Conservation (phyloP, 2,329 filamentous ascomycete species). For the Cordyceps javanica region DNA sequence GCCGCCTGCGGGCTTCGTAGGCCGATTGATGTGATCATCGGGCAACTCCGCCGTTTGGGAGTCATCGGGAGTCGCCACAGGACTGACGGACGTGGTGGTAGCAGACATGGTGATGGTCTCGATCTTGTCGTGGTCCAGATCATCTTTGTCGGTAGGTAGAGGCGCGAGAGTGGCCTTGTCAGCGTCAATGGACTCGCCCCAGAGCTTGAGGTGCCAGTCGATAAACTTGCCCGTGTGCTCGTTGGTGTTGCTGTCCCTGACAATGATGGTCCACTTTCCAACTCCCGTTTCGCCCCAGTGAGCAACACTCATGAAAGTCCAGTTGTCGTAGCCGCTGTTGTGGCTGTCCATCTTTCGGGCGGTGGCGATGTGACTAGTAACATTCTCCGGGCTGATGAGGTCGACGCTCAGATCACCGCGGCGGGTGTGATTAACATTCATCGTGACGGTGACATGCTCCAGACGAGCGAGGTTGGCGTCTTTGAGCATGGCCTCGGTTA, state of each 20-base stretch:
- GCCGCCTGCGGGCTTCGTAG: slow-evolving; percentile 38
- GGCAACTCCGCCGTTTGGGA: slow-evolving; percentile 43
- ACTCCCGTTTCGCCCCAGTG: slow-evolving; percentile 90
- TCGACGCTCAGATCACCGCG: slow-evolving; percentile 92
- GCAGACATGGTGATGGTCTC: slow-evolving; percentile 39
- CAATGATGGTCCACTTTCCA: slow-evolving; percentile 84
- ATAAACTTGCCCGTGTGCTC: slow-evolving; percentile 69
- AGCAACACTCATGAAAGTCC: slow-evolving; percentile 98
- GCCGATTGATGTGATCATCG: slow-evolving; percentile 59
- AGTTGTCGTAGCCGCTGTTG: slow-evolving; percentile 73
- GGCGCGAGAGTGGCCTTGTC: slow-evolving; percentile 68
- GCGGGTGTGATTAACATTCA: slow-evolving; percentile 85
- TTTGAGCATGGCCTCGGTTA: slow-evolving; percentile 75
- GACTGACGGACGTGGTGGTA: slow-evolving; percentile 39
- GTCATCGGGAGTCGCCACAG: slow-evolving; percentile 41
- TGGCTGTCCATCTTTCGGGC: slow-evolving; percentile 64
- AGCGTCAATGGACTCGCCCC: slow-evolving; percentile 80
- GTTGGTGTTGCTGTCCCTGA: slow-evolving; percentile 80
- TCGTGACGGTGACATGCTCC: slow-evolving; percentile 94
- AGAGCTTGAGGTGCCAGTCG: slow-evolving; percentile 92
- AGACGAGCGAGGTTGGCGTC: slow-evolving; percentile 77
- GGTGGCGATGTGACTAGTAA: slow-evolving; percentile 78
- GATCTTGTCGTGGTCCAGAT: slow-evolving; percentile 69
- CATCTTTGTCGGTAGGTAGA: slow-evolving; percentile 75
- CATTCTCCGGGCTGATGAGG: slow-evolving; percentile 72